A percentile compares a stretch with the other conserved stretches of the same genome.
These are phyloP conservation scores for Crinitomyces ghanaensis DNA, from an alignment of 805 yeast genomes.

Conservation along the genomic window DNA sequence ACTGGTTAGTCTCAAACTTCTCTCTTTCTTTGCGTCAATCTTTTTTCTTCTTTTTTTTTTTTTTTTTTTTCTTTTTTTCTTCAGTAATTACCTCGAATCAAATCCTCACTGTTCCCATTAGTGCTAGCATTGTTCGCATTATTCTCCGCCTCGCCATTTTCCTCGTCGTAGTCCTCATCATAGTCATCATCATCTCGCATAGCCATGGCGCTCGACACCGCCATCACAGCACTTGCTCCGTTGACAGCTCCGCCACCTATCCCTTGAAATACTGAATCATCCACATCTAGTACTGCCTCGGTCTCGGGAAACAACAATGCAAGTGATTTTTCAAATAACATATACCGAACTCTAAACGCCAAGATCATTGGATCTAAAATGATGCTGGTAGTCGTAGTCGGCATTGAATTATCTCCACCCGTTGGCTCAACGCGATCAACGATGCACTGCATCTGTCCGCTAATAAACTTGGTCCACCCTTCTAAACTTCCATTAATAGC, in stretches of 20 bases:
- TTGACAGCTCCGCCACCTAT: conserved; percentile 2
- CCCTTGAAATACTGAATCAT: conserved; percentile 16
- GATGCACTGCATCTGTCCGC: conserved; percentile 21
- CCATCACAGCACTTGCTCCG: too few species aligned
- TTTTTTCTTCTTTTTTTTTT: too few species aligned
- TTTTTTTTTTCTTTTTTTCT: too few species aligned
- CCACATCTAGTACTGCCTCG: conserved; percentile 14
- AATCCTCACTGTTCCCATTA: background rate
- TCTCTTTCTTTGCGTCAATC: too few species aligned
- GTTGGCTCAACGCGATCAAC: conserved; percentile 6
- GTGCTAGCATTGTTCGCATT: background rate
- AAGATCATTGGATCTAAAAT: conserved; percentile 25
- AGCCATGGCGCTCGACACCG: too few species aligned
- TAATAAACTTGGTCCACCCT: conserved; percentile 25
- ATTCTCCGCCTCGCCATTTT: conserved; percentile 15
- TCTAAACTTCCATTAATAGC: conserved; percentile 23
- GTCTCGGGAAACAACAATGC: conserved; percentile 19
- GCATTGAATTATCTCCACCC: background rate
- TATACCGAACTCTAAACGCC: conserved; percentile 30
- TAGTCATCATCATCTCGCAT: conserved; percentile 26
- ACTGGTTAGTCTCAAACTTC: background rate
- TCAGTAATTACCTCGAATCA: conserved; percentile 4
- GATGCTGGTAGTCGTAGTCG: conserved; percentile 4
- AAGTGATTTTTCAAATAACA: conserved; percentile 29
- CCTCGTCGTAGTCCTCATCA: conserved; percentile 32